Percentiles rank a stretch among this genome's conserved stretches.
Evolutionary conservation across 2,329 filamentous ascomycete genomes (phyloP).

Genomic region (Blumeria hordei): DNA sequence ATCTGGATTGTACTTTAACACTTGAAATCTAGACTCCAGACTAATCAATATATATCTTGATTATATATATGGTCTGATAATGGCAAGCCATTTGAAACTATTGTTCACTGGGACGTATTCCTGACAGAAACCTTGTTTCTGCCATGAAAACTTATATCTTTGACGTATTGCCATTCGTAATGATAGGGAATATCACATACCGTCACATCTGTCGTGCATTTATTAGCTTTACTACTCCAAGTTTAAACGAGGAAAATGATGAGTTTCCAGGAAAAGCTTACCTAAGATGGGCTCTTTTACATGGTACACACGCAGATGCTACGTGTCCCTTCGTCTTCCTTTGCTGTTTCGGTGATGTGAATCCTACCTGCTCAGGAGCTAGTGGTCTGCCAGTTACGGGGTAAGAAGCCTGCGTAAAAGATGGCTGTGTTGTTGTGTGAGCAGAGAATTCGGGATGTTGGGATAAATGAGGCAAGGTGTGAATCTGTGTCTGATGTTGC

Average conservation of each 20-base stretch:
- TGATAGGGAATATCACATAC: constrained; percentile 23
- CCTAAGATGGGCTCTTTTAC: constrained; percentile 61
- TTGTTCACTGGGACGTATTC: too few relatives aligned
- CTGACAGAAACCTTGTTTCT: too few relatives aligned
- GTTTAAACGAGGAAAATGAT: not conserved
- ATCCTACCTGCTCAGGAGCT: constrained; percentile 22
- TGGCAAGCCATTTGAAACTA: too few relatives aligned
- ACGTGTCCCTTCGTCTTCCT: constrained; percentile 60
- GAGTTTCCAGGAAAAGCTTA: constrained; percentile 12
- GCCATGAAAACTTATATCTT: too few relatives aligned
- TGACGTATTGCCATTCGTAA: too few relatives aligned
- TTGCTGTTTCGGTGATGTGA: constrained; percentile 33
- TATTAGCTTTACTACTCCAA: constrained; percentile 9
- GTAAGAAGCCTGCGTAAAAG: not conserved
- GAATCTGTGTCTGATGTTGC: constrained; percentile 7
- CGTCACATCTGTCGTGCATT: constrained; percentile 29
- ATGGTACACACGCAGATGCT: constrained; percentile 64
- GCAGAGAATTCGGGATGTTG: constrained; percentile 5
- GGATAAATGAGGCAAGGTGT: constrained; percentile 6
- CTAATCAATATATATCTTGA: not conserved
- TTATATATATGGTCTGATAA: not conserved
- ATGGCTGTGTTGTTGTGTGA: not conserved
- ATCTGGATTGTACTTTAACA: too few relatives aligned
- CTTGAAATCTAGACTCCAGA: not conserved
- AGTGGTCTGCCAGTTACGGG: constrained; percentile 13